Percentiles rank a stretch among this genome's conserved stretches.
These are phyloP conservation scores for Lipomyces spencermartinsiae DNA, from an alignment of 805 yeast species.

Conservation along the genomic window DNA sequence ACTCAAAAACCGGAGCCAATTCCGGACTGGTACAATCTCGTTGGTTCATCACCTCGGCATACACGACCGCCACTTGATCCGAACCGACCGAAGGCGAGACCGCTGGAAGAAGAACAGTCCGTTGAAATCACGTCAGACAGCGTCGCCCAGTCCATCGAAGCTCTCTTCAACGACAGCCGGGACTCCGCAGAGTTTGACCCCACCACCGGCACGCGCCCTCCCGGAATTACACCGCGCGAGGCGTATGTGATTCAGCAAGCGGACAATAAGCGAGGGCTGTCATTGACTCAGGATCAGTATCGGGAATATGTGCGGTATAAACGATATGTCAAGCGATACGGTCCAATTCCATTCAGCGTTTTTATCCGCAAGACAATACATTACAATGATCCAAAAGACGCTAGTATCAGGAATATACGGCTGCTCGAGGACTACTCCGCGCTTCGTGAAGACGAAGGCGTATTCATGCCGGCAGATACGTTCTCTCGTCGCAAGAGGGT, in stretches of 20 bases:
- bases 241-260: not conserved
- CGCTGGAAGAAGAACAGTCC: not conserved
- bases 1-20: not conserved
- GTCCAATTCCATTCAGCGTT: not conserved
- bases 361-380: not conserved
- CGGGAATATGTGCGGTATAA: not conserved
- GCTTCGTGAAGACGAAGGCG: not conserved
- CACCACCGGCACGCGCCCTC: not conserved
- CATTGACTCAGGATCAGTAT: slow-evolving; percentile 2
- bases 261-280: not conserved
- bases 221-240: not conserved
- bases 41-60: not conserved
- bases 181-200: not conserved
- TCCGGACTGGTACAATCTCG: not conserved
- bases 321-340: slow-evolving; percentile 1
- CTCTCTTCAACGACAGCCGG: not conserved
- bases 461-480: slow-evolving; percentile 1
- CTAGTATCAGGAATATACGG: slow-evolving; percentile 2
- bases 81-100: not conserved
- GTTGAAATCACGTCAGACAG: not conserved
- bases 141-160: not conserved
- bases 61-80: not conserved
- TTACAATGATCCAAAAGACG: not conserved
- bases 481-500: not conserved
- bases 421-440: not conserved